Evolutionary conservation across 148 eudicot genomes (phyloP).

Genomic region (Limonium bicolor): DNA sequence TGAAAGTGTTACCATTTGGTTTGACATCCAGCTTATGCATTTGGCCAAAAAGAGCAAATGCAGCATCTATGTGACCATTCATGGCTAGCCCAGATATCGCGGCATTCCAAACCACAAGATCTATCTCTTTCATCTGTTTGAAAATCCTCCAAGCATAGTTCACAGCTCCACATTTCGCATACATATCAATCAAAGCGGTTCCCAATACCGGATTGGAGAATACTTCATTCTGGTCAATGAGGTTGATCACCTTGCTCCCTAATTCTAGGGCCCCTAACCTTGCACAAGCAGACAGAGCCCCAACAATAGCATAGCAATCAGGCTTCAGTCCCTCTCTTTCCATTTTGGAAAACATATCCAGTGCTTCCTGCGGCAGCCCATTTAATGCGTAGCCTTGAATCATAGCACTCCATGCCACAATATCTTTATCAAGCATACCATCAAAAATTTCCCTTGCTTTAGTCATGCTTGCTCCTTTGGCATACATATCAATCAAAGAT

Average conservation of each 20-base stretch:
- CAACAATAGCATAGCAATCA: constrained; percentile 29
- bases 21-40: constrained; percentile 26
- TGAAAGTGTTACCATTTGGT: constrained; percentile 33
- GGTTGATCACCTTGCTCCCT: constrained; percentile 24
- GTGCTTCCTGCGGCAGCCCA: constrained; percentile 40
- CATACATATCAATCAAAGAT: constrained; percentile 36
- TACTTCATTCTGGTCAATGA: constrained; percentile 18
- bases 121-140: constrained; percentile 32
- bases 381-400: constrained; percentile 49
- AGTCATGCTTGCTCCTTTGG: constrained; percentile 33
- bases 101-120: constrained; percentile 39
- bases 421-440: constrained; percentile 35
- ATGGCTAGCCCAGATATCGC: constrained; percentile 30
- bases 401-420: constrained; percentile 48
- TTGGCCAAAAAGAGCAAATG: constrained; percentile 34
- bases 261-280: constrained; percentile 36
- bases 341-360: constrained; percentile 37
- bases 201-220: constrained; percentile 24
- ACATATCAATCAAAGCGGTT: constrained; percentile 52
- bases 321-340: constrained; percentile 18
- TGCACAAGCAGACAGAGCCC: constrained; percentile 42
- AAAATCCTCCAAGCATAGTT: constrained; percentile 33
- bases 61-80: constrained; percentile 25
- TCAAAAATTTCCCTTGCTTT: constrained; percentile 31
- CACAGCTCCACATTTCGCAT: constrained; percentile 46